Percentiles rank a stretch among this genome's conserved stretches.
phyloP scores from a whole-genome alignment of 208 protist species.

The Crithidia brevicula region DNA sequence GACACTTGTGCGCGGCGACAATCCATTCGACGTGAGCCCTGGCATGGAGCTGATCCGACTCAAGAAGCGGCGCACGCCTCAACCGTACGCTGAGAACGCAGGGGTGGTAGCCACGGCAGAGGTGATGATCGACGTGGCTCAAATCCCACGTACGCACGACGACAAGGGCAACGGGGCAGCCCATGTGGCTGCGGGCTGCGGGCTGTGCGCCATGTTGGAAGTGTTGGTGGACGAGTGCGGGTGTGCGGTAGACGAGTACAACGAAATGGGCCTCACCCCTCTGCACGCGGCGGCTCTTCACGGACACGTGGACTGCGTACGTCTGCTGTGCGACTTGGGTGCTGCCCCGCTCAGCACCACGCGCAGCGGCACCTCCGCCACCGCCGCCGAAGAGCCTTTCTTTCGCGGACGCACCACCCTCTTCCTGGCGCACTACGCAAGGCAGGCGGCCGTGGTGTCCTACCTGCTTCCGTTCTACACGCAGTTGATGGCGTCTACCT shows the following conservation, averaged over 20 bases:
- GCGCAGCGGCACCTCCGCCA: neutral
- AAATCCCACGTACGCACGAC: slow-evolving; percentile 36
- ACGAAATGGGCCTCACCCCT: slow-evolving; percentile 44
- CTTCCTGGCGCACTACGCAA: slow-evolving; percentile 57
- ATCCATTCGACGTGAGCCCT: slow-evolving; percentile 67
- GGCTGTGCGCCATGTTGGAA: slow-evolving; percentile 30
- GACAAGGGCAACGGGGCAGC: slow-evolving; percentile 43
- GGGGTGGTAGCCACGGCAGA: slow-evolving; percentile 32
- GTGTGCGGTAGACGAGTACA: slow-evolving; percentile 39
- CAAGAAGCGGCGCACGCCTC: slow-evolving; percentile 19
- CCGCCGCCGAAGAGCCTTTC: neutral
- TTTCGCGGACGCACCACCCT: slow-evolving; percentile 35
- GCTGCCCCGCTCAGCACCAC: slow-evolving; percentile 32
- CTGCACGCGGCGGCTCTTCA: slow-evolving; percentile 48
- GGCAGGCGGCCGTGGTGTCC: slow-evolving; percentile 27
- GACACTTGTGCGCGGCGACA: slow-evolving; percentile 52
- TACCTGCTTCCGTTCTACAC: slow-evolving; percentile 20
- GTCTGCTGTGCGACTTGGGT: slow-evolving; percentile 32
- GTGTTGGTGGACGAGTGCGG: slow-evolving; percentile 47
- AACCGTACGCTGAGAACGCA: slow-evolving; percentile 40
- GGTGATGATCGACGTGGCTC: slow-evolving; percentile 33
- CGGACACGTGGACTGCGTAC: slow-evolving; percentile 45
- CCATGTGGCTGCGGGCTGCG: slow-evolving; percentile 51
- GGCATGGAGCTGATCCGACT: slow-evolving; percentile 57
- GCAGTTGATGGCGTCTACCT: slow-evolving; percentile 1